Evolutionary conservation across 371 early-diverging fungal species (phyloP).

Genomic region (Lichtheimia ornata): DNA sequence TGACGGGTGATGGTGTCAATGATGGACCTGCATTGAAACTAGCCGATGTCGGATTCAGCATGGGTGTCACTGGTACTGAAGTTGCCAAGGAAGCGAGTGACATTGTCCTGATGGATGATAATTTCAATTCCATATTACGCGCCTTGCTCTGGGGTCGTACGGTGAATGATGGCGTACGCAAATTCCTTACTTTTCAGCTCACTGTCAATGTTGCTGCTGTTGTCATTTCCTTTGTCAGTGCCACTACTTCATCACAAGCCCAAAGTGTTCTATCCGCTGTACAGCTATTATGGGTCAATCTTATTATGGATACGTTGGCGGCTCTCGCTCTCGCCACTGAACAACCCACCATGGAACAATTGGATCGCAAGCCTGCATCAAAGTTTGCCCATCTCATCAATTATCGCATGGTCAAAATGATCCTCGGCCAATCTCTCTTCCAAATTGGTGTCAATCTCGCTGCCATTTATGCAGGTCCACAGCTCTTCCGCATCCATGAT

Average conservation of each 20-base stretch:
- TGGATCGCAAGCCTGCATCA: constrained; percentile 79
- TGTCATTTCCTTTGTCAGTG: constrained; percentile 84
- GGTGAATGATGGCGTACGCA: constrained; percentile 91
- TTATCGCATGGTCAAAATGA: constrained; percentile 91
- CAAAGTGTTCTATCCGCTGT: constrained; percentile 95
- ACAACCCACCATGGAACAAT: constrained; percentile 85
- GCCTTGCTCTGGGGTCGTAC: constrained; percentile 94
- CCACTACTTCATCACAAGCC: constrained; percentile 88
- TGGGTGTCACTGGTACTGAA: constrained; percentile 98
- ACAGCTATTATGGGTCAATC: constrained; percentile 96
- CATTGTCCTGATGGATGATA: constrained; percentile 95
- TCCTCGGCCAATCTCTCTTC: constrained; percentile 84
- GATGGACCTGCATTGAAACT: constrained; percentile 95
- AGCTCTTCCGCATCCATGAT: constrained; percentile 64
- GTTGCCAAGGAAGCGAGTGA: constrained; percentile 95
- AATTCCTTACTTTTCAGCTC: constrained; percentile 96
- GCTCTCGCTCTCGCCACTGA: constrained; percentile 98
- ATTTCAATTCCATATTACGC: constrained; percentile 89
- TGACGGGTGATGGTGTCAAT: constrained; percentile 98
- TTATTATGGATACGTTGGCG: constrained; percentile 98
- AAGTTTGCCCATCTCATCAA: constrained; percentile 83
- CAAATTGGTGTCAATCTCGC: constrained; percentile 72
- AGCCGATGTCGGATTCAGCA: constrained; percentile 96
- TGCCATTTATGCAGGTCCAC: constrained; percentile 60
- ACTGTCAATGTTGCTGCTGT: constrained; percentile 94